Percentiles rank a stretch among this genome's conserved stretches.
Evolutionary conservation across 352 stramenopile genomes (phyloP).

Genomic region (Phytophthora pini): DNA sequence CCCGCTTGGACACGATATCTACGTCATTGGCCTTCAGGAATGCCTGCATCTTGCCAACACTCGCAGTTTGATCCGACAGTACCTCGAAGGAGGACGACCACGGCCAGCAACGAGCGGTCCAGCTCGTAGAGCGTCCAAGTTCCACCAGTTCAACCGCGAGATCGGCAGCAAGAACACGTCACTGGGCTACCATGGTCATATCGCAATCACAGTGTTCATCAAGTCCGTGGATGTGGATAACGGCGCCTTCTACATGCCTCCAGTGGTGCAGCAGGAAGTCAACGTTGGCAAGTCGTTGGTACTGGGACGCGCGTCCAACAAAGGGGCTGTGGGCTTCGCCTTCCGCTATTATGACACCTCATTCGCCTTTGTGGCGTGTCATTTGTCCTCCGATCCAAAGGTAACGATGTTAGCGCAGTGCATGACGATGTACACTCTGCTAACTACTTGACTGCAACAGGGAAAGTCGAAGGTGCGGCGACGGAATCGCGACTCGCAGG

Average conservation of each 20-base stretch:
- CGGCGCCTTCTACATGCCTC: slow-evolving; percentile 85
- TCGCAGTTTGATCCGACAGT: slow-evolving; percentile 57
- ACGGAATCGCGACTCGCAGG: slow-evolving; percentile 75
- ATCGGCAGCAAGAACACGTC: slow-evolving; percentile 85
- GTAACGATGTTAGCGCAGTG: slow-evolving; percentile 13
- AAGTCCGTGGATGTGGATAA: slow-evolving; percentile 65
- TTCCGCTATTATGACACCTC: slow-evolving; percentile 90
- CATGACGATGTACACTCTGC: not conserved
- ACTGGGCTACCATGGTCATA: slow-evolving; percentile 88
- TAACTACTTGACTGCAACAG: slow-evolving; percentile 24
- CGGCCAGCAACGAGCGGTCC: slow-evolving; percentile 30
- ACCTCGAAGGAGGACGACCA: slow-evolving; percentile 64
- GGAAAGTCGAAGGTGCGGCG: slow-evolving; percentile 78
- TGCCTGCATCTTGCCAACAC: slow-evolving; percentile 83
- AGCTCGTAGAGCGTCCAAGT: slow-evolving; percentile 31
- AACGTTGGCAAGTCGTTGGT: slow-evolving; percentile 83
- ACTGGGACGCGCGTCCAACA: slow-evolving; percentile 86
- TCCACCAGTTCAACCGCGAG: slow-evolving; percentile 72
- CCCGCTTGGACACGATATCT: slow-evolving; percentile 79
- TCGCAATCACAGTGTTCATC: slow-evolving; percentile 88
- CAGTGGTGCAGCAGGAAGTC: slow-evolving; percentile 71
- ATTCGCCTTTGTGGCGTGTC: slow-evolving; percentile 88
- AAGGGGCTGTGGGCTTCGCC: slow-evolving; percentile 88
- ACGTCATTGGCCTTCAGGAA: slow-evolving; percentile 90
- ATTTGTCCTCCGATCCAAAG: slow-evolving; percentile 90